These are phyloP conservation scores for Fusarium poae DNA, from an alignment of 2,329 filamentous ascomycete genomes.

Conservation along the genomic window DNA sequence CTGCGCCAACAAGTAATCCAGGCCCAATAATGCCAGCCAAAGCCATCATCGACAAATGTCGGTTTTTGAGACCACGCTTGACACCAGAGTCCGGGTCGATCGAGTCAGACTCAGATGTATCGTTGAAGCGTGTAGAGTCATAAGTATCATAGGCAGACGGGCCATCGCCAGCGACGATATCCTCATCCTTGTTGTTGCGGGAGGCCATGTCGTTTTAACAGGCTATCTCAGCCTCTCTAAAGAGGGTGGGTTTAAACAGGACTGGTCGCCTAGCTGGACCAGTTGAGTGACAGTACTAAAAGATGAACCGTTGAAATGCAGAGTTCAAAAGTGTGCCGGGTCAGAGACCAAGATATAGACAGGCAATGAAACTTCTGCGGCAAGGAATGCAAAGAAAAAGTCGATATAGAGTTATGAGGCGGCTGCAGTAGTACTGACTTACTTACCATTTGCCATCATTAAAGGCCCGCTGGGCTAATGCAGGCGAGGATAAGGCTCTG, in stretches of 20 bases:
- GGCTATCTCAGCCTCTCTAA: constrained; percentile 24
- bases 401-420: constrained; percentile 38
- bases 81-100: constrained; percentile 74
- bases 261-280: constrained; percentile 3
- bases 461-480: constrained; percentile 46
- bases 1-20: constrained; percentile 78
- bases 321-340: not conserved
- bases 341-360: constrained; percentile 12
- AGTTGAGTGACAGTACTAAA: constrained; percentile 3
- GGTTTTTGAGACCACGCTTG: constrained; percentile 76
- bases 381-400: constrained; percentile 32
- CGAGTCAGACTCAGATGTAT: constrained; percentile 53
- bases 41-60: constrained; percentile 76
- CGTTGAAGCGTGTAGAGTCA: constrained; percentile 33
- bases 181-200: constrained; percentile 40
- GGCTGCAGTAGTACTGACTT: constrained; percentile 16
- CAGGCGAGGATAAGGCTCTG: constrained; percentile 36
- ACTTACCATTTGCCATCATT: constrained; percentile 45
- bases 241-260: not conserved
- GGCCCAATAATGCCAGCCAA: constrained; percentile 75
- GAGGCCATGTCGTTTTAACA: constrained; percentile 21
- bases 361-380: constrained; percentile 14
- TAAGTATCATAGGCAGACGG: constrained; percentile 37
- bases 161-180: constrained; percentile 38
- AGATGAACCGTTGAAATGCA: constrained; percentile 2